These are phyloP conservation scores for Paramecium octaurelia DNA, from an alignment of 73 alveolate genomes.

Conservation along the genomic window DNA sequence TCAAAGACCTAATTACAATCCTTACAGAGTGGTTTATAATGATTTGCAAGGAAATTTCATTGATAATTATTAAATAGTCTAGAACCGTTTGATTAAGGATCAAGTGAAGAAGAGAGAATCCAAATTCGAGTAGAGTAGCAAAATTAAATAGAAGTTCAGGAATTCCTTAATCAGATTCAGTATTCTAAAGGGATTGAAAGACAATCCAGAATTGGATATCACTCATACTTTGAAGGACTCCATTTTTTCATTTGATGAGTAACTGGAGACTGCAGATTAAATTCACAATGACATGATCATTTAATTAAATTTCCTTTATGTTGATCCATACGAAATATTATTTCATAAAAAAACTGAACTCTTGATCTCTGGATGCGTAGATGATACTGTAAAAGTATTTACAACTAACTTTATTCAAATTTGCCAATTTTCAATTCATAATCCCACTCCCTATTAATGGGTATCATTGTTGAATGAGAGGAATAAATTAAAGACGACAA, in stretches of 20 bases:
- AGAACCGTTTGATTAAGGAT: constrained; percentile 17
- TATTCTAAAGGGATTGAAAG: constrained; percentile 7
- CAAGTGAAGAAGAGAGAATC: not conserved
- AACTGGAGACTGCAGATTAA: not conserved
- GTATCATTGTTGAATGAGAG: not conserved
- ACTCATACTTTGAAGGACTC: not conserved
- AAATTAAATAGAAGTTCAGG: constrained; percentile 21
- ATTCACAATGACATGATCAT: not conserved
- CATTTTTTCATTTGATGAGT: constrained; percentile 2
- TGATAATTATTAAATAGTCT: constrained; percentile 5
- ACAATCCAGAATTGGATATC: not conserved
- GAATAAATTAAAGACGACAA: not conserved
- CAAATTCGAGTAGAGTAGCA: not conserved
- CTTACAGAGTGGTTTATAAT: constrained; percentile 41
- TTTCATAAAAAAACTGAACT: not conserved
- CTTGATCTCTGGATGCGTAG: not conserved
- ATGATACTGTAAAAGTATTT: not conserved
- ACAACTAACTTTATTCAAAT: not conserved
- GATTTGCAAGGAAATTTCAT: not conserved
- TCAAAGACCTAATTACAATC: not conserved
- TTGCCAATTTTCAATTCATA: not conserved
- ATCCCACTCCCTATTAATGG: constrained; percentile 19
- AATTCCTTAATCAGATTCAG: constrained; percentile 1
- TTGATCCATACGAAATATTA: constrained; percentile 27
- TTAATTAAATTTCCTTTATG: not conserved